phyloP scores from a whole-genome alignment of 2,329 filamentous ascomycete genomes.

The Bipolaris bicolor region DNA sequence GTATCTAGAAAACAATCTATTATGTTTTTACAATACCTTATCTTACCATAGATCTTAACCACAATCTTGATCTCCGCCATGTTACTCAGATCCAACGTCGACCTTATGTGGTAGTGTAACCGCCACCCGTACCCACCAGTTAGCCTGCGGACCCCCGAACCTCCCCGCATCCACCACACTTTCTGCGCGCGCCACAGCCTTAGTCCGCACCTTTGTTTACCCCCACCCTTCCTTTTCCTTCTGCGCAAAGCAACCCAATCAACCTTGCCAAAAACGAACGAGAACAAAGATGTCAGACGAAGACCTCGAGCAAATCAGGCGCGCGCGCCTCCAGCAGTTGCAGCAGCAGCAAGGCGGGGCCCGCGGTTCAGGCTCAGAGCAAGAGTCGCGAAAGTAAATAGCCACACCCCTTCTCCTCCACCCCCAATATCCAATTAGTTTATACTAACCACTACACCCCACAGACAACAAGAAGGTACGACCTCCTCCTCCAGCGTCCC shows the following conservation, averaged over 20 bases:
- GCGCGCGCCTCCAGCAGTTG: constrained; percentile 90
- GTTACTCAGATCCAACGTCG: not conserved
- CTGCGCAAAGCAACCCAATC: not conserved
- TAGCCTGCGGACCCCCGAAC: constrained; percentile 14
- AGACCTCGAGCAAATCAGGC: constrained; percentile 81
- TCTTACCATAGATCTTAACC: no score
- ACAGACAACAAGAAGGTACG: constrained; percentile 32
- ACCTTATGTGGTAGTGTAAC: not conserved
- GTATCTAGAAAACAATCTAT: no score
- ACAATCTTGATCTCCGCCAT: no score
- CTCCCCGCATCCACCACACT: constrained; percentile 18
- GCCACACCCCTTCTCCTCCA: not conserved
- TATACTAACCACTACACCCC: not conserved
- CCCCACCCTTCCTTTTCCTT: not conserved
- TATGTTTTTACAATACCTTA: no score
- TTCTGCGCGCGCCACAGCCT: constrained; percentile 5
- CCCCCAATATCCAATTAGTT: not conserved
- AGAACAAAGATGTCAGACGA: constrained; percentile 64
- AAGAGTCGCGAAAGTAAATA: constrained; percentile 64
- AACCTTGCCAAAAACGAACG: not conserved
- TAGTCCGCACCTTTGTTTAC: constrained; percentile 5
- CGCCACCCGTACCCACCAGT: not conserved
- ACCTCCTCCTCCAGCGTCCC: constrained; percentile 20
- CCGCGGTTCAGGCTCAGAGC: constrained; percentile 58
- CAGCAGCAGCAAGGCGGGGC: constrained; percentile 67